Evolutionary conservation across 441 rosid species (phyloP).

Genomic region (Corymbia calophylla): DNA sequence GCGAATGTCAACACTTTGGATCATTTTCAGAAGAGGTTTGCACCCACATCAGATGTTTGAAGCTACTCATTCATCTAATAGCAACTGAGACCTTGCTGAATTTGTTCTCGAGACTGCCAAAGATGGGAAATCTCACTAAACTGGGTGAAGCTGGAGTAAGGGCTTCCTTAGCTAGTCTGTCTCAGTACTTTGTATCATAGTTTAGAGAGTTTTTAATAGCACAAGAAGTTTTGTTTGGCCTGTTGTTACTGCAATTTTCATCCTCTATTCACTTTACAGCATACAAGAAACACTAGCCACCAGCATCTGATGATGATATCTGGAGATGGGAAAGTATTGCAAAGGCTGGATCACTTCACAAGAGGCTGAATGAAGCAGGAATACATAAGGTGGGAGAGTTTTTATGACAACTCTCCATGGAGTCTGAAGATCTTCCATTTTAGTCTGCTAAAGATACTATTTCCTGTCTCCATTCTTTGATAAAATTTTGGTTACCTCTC

Average conservation of each 20-base stretch:
- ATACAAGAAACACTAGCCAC: neutral
- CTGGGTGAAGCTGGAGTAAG: neutral
- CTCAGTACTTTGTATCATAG: rapidly evolving
- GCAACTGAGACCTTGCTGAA: too few species aligned
- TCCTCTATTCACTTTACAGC: neutral
- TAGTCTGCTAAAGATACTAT: neutral
- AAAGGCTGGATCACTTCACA: neutral
- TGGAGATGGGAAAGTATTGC: neutral
- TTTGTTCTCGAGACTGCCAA: too few species aligned
- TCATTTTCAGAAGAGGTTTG: too few species aligned
- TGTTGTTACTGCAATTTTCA: neutral
- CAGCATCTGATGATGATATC: neutral
- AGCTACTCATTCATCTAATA: too few species aligned
- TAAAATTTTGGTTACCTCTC: neutral
- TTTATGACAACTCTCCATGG: too few species aligned
- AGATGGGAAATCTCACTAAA: too few species aligned
- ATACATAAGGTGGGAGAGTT: neutral
- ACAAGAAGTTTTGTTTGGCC: neutral
- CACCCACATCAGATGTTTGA: too few species aligned
- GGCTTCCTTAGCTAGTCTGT: neutral
- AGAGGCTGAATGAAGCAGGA: rapidly evolving
- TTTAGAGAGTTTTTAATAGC: neutral
- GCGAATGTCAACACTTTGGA: rapidly evolving
- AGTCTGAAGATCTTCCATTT: neutral
- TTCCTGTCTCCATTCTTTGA: neutral